Base-by-base conservation (phyloP, 352 stramenopile genomes). In the Pythium folliculosum region DNA sequence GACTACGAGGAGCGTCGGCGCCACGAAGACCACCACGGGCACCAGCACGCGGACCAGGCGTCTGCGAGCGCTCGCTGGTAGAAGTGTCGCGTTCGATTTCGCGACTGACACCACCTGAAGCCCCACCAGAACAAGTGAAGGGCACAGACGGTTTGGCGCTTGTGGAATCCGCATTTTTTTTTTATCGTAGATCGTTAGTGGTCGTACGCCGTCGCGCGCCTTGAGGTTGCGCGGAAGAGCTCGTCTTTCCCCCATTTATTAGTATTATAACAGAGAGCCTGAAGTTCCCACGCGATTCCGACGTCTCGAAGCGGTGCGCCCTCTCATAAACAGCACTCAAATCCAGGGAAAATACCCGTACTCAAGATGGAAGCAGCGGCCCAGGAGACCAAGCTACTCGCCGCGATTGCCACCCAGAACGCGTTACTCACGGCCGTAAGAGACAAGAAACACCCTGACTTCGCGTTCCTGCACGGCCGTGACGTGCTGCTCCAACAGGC, bases 1-100 rank as follows among this genome's bases (percentile, higher is more conserved):
- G 88, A 96, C 52, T 96, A 96, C 48, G 88, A 70, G 56, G 55
- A 93, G 57, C 75, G 66, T 16, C 81, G 82, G 37, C 82, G 82
- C 66, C 78, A 63, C 35, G 12, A 57, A 12, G 50, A 60, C 44
- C 10, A 56, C 3, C 32, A 30, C 17, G 21, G 57, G 14, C 30
- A 60, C 21, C 22, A 71, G 32, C 25, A 47, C 5, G 25, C n/a
- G 10, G 22, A 63, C 25, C 38, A 53, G 6, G 35, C 35, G n/a
- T 37, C 59, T 1, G 44, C 45, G 2, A 30, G 47, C 32, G 19
- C 19, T 17, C 57, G 32, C 12, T 63, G 57, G 57, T 63, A 63
- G 57, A 23, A 64, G 22, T 25, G 49, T 8, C 14, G 37, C 14
- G 9, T 12, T 43, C 44, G 17, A 23, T 32, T 2, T 32, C 27